Base-by-base conservation (phyloP, 1,139 yeast genomes). In the Suhomyces coccinellae region DNA sequence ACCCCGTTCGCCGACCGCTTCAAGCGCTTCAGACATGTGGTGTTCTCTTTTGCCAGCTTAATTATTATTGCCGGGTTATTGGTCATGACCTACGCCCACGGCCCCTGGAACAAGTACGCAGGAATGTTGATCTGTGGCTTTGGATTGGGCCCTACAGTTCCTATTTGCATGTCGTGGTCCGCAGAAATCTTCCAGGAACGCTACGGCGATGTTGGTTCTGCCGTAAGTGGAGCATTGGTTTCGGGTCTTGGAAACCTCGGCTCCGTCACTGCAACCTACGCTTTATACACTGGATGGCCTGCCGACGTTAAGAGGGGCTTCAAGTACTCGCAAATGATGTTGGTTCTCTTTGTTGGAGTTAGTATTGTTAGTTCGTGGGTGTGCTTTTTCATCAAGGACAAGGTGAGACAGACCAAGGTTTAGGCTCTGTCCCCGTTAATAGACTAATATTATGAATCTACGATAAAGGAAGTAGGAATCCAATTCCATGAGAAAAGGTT, bases 71-170 rank as follows among this genome's bases (percentile, higher is more conserved):
- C 76, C 31, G 96, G 96, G 2, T 67, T 88, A 65, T 67, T 86
- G 43, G 89, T 87, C 9, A 82, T 88, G 29, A 87, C 96, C 0
- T 88, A 72, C 62, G 95, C 95, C 1, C 71, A 72, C 12, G 85
- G 83, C 2, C 66, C 80, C 26, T 88, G 96, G 96, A 75, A 79
- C 47, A 78, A 81, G 54, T 88, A 87, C 61, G 95, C 82, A 3
- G 96, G 96, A 0, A 72, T 88, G 46, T 72, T 88, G 46, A 83
- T 88, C 57, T 82, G 87, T 16, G 96, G 96, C 0, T 87, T 83
- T 58, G 96, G 96, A 0, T 74, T 88, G 37, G 96, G 96, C 11
- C 95, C 96, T 16, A 88, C 96, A 0, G 95, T 87, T 20, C 96
- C 96, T 28, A 87, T 86, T 40, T 79, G 86, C 59, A 88, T 88